Percentiles rank a stretch among this genome's conserved stretches.
Conservation (phyloP, 2,329 filamentous ascomycete genomes). For the Fusarium metavorans region DNA sequence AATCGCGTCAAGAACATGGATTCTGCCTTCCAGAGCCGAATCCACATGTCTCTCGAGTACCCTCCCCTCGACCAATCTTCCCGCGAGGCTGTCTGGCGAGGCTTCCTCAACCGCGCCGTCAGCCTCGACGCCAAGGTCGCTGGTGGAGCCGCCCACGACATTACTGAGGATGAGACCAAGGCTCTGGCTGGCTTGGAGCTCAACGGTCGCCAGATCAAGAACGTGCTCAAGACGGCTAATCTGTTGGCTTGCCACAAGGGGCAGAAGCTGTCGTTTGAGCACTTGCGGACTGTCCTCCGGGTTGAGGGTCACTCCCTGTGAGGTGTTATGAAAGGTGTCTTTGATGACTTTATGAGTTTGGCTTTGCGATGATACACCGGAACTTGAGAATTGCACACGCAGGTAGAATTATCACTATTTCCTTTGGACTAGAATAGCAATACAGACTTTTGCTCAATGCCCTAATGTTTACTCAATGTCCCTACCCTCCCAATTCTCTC, state of each 20-base stretch:
- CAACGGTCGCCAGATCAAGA: conserved; percentile 66
- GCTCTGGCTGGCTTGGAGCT: conserved; percentile 55
- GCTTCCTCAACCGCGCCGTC: conserved; percentile 53
- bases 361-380: not conserved
- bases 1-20: conserved; percentile 61
- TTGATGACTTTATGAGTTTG: not conserved
- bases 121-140: conserved; percentile 26
- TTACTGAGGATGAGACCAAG: conserved; percentile 47
- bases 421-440: not conserved
- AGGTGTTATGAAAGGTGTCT: not conserved
- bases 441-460: not conserved
- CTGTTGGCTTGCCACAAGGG: conserved; percentile 48
- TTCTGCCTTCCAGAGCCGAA: conserved; percentile 59
- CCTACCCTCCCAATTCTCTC: not conserved
- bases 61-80: conserved; percentile 53
- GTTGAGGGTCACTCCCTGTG: conserved; percentile 46
- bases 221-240: conserved; percentile 55
- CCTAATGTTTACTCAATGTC: not conserved
- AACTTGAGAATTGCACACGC: not conserved
- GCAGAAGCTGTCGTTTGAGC: conserved; percentile 45
- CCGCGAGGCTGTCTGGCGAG: conserved; percentile 54
- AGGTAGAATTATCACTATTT: not conserved
- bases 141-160: conserved; percentile 47
- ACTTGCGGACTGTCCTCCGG: conserved; percentile 48
- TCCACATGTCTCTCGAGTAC: conserved; percentile 63